Base-by-base conservation (phyloP, 495 filamentous ascomycete genomes). In the Penicillium malachiteum region DNA sequence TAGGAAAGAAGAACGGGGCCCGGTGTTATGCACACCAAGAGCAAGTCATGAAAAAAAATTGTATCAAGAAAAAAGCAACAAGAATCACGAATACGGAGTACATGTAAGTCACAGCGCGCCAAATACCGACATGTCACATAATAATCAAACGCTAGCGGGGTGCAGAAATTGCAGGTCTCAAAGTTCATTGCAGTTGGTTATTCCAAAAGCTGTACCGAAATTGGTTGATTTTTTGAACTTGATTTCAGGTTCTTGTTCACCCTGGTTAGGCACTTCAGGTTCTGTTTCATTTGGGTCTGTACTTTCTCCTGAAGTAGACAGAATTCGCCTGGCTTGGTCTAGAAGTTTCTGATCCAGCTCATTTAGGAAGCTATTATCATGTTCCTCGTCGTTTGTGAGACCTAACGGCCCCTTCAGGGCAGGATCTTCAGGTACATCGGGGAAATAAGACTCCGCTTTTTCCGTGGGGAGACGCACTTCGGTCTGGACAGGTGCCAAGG, bases 211-310 rank as follows among this genome's bases (percentile, higher is more conserved):
- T 21, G 73, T 76, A 38, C 84, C 84, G 71, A 87, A 87, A 65
- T 87, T 87, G 45, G 71, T 82, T n/a, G 78, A 77, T 13, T 70
- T 71, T 52, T 75, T 85, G 57, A 87, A 70, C 64, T 79, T 85
- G 38, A 86, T 67, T 37, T 81, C 79, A 18, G 84, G 74, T 12
- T 84, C 81, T 47, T 77, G 75, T n/a, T 79, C 72, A 5, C 67
- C 71, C 32, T 69, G 68, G 46, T 55, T 50, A 58, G 64, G 50
- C 12, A 57, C 16, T 33, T 73, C 71, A 10, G 49, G 18, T 39
- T 71, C 73, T 35, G 37, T 50, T 59, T 63, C 62, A 42, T 75
- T 57, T 35, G 62, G 45, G 6, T 68, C 58, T 12, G 50, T 45
- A 10, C 57, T 58, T 48, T 58, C 62, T 13, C 45, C 53, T 7